Evolutionary conservation across 1,284 basidiomycete species (phyloP).

Genomic region (Trichosporon faecale): DNA sequence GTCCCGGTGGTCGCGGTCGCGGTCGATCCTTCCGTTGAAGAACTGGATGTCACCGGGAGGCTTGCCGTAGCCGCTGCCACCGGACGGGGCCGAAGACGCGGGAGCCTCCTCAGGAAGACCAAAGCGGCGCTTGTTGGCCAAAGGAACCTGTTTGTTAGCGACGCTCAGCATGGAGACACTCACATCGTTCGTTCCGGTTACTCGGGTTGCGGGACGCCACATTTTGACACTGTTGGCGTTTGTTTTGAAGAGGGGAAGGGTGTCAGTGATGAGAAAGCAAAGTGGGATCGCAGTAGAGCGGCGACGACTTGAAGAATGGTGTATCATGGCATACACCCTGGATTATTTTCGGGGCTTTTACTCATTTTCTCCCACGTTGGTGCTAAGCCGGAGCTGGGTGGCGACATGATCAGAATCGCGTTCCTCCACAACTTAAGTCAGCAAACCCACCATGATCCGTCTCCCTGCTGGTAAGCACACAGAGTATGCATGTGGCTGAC

Average conservation of each 20-base stretch:
- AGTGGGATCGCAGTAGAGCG: neutral
- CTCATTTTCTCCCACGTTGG: slow-evolving; percentile 14
- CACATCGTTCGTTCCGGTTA: slow-evolving; percentile 54
- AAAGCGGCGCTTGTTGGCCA: slow-evolving; percentile 78
- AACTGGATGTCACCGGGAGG: slow-evolving; percentile 44
- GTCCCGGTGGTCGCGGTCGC: slow-evolving; percentile 28
- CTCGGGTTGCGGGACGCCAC: slow-evolving; percentile 74
- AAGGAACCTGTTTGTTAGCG: slow-evolving; percentile 44
- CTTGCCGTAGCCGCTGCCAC: slow-evolving; percentile 56
- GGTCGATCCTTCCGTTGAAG: slow-evolving; percentile 47
- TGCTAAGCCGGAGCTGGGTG: neutral
- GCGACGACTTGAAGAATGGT: neutral
- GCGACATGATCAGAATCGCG: neutral
- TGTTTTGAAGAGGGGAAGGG: neutral
- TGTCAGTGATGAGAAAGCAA: slow-evolving; percentile 2
- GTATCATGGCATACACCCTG: neutral
- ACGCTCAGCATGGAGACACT: slow-evolving; percentile 23
- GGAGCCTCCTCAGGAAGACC: slow-evolving; percentile 65
- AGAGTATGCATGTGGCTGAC: neutral
- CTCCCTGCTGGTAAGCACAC: slow-evolving; percentile 24
- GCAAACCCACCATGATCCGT: slow-evolving; percentile 28
- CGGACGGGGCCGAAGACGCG: slow-evolving; percentile 52
- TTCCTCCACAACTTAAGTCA: neutral
- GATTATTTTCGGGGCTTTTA: slow-evolving; percentile 10
- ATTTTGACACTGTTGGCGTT: slow-evolving; percentile 52